These are phyloP conservation scores for Colletotrichum sp. DNA, from an alignment of 2,329 filamentous ascomycete species.

Conservation along the genomic window DNA sequence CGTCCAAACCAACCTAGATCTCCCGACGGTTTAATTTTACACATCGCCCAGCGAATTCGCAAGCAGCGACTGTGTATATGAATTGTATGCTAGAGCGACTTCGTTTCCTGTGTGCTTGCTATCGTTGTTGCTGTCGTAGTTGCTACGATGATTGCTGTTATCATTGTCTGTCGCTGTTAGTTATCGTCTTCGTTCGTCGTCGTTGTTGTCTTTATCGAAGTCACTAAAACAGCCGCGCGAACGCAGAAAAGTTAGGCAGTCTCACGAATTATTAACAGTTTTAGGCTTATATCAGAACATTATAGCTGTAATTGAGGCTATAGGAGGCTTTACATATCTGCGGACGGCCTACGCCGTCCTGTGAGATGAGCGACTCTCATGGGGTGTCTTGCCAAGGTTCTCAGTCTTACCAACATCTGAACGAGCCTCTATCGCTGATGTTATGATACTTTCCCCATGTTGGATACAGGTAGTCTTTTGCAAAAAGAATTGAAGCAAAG, in stretches of 20 bases:
- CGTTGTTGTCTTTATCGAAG: no score
- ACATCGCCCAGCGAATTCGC: background rate
- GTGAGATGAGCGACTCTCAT: background rate
- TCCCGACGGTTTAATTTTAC: background rate
- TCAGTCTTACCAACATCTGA: background rate
- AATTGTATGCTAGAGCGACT: background rate
- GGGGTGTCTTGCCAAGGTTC: background rate
- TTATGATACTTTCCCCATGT: background rate
- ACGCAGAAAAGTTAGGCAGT: background rate
- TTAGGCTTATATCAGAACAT: background rate
- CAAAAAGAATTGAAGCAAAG: background rate
- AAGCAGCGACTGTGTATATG: no score
- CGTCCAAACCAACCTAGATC: background rate
- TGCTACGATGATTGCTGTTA: no score
- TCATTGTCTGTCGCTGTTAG: no score
- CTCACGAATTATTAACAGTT: no score
- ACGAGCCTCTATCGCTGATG: background rate
- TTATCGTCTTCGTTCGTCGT: no score
- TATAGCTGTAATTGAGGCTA: background rate
- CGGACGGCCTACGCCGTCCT: background rate
- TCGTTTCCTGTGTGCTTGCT: background rate
- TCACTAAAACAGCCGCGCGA: no score
- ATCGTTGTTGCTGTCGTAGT: no score
- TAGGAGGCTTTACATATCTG: accelerated
- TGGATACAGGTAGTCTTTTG: background rate